Evolutionary conservation across 164 flowering plant species (phyloP).

Genomic region (Stephania cephalantha): DNA sequence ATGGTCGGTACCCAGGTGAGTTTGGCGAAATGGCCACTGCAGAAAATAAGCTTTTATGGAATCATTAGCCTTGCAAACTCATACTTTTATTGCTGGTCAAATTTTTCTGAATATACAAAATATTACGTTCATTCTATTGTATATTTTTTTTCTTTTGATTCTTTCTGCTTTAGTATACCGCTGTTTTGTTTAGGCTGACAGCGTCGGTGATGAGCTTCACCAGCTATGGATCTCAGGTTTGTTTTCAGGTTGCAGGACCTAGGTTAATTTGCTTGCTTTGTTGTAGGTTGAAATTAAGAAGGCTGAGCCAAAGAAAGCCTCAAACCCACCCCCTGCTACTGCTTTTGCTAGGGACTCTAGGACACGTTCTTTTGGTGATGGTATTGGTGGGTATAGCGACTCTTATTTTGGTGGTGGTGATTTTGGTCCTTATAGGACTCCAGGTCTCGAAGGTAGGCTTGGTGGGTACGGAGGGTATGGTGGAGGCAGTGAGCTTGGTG

Average conservation of each 20-base stretch:
- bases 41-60: slow-evolving; percentile 7
- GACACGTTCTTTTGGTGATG: slow-evolving; percentile 56
- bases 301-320: slow-evolving; percentile 98
- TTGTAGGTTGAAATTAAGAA: slow-evolving; percentile 99
- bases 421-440: slow-evolving; percentile 59
- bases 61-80: neutral
- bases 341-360: slow-evolving; percentile 76
- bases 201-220: slow-evolving; percentile 7
- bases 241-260: slow-evolving; percentile 24
- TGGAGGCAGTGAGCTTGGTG: slow-evolving; percentile 39
- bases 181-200: neutral
- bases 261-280: slow-evolving; percentile 83
- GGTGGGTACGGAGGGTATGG: slow-evolving; percentile 58
- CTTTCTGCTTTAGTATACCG: neutral
- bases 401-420: slow-evolving; percentile 53
- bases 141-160: neutral
- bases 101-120: neutral
- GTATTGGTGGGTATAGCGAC: slow-evolving; percentile 51
- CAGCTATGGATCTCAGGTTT: slow-evolving; percentile 18
- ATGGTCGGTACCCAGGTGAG: slow-evolving; percentile 85
- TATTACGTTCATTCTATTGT: neutral
- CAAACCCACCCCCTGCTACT: slow-evolving; percentile 58
- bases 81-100: neutral
- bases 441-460: slow-evolving; percentile 47
- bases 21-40: slow-evolving; percentile 13